phyloP scores from a whole-genome alignment of 2,329 filamentous ascomycete species.

The Tympanopsis confertula region DNA sequence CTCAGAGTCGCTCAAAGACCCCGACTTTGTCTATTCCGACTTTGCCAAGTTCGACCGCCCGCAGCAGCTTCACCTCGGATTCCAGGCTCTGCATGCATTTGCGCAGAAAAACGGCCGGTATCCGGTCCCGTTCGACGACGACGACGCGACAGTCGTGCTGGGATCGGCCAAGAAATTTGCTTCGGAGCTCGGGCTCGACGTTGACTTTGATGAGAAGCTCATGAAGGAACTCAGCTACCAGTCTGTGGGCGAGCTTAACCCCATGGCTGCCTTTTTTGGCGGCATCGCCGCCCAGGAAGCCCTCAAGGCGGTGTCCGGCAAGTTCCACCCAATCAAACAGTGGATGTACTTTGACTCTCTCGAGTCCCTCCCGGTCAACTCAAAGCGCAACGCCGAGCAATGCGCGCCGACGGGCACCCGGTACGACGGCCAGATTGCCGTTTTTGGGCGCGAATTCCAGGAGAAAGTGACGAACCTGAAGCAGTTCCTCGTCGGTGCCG shows the following conservation, averaged over 20 bases:
- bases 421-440: slow-evolving; percentile 94
- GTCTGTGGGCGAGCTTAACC: slow-evolving; percentile 77
- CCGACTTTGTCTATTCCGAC: slow-evolving; percentile 83
- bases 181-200: slow-evolving; percentile 61
- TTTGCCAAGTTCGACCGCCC: slow-evolving; percentile 97
- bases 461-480: slow-evolving; percentile 83
- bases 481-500: slow-evolving; percentile 89
- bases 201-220: slow-evolving; percentile 84
- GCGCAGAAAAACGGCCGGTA: slow-evolving; percentile 62
- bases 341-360: slow-evolving; percentile 97
- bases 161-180: slow-evolving; percentile 66
- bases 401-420: slow-evolving; percentile 77
- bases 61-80: slow-evolving; percentile 78
- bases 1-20: slow-evolving; percentile 67
- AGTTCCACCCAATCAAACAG: slow-evolving; percentile 90
- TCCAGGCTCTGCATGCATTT: slow-evolving; percentile 86
- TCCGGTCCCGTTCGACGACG: slow-evolving; percentile 75
- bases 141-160: slow-evolving; percentile 69
- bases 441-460: slow-evolving; percentile 88
- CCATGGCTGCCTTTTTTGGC: slow-evolving; percentile 91
- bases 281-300: slow-evolving; percentile 89
- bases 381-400: slow-evolving; percentile 67
- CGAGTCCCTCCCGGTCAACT: slow-evolving; percentile 76
- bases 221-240: slow-evolving; percentile 91
- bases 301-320: slow-evolving; percentile 94